phyloP scores from a whole-genome alignment of 805 yeast species.

The Nakazawaea siamensis region DNA sequence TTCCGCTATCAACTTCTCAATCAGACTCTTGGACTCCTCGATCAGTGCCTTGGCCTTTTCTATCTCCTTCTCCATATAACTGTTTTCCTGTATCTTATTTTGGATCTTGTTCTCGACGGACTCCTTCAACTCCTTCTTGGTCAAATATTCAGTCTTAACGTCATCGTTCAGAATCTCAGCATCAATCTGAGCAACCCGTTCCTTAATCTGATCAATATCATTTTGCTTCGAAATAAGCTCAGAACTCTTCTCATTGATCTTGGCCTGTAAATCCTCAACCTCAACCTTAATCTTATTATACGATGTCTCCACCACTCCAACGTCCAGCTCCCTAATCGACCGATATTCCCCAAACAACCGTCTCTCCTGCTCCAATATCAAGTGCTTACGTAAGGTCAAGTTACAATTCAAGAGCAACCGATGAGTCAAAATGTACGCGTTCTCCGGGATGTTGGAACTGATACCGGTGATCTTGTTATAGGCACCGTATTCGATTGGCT shows the following conservation, averaged over 20 bases:
- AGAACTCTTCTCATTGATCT: constrained; percentile 22
- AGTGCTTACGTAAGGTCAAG: constrained; percentile 33
- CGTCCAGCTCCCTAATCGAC: constrained; percentile 31
- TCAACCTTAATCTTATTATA: constrained; percentile 37
- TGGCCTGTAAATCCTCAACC: constrained; percentile 28
- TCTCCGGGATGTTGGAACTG: constrained; percentile 15
- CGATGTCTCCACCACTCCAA: constrained; percentile 34
- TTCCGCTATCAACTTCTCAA: not conserved
- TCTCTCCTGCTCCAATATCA: constrained; percentile 37
- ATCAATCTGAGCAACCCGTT: constrained; percentile 20
- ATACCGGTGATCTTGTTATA: constrained; percentile 27
- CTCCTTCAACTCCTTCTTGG: constrained; percentile 36
- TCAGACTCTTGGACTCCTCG: constrained; percentile 27
- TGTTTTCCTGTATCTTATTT: constrained; percentile 41
- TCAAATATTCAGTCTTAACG: constrained; percentile 32
- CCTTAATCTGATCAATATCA: constrained; percentile 13
- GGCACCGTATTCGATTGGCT: constrained; percentile 41
- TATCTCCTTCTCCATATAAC: constrained; percentile 56
- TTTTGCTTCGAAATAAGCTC: constrained; percentile 18
- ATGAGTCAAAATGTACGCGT: constrained; percentile 48
- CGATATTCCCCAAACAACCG: constrained; percentile 33
- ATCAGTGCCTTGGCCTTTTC: constrained; percentile 43
- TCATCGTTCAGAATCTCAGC: constrained; percentile 19
- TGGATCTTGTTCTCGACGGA: constrained; percentile 35
- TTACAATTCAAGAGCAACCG: constrained; percentile 51